Conservation (phyloP, 2,329 filamentous ascomycete species). For the Aspergillus quadricinctus region DNA sequence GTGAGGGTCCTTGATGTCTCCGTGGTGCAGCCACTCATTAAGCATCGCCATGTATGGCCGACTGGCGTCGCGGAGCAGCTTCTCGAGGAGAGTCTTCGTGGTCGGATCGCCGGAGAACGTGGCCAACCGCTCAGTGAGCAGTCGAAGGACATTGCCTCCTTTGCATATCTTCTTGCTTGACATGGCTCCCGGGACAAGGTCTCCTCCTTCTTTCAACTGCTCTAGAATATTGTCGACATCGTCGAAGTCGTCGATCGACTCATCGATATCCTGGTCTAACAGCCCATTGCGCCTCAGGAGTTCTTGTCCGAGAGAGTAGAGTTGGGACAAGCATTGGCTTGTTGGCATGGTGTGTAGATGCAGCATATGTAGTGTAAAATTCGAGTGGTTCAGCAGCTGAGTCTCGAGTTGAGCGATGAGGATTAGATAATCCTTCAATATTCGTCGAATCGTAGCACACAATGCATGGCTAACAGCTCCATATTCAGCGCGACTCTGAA, state of each 20-base stretch:
- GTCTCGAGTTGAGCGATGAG: constrained; percentile 91
- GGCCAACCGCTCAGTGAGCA: constrained; percentile 79
- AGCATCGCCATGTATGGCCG: constrained; percentile 96
- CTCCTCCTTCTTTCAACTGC: constrained; percentile 79
- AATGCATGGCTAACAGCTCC: constrained; percentile 93
- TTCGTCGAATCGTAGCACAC: constrained; percentile 87
- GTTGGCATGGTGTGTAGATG: constrained; percentile 89
- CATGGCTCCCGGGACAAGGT: constrained; percentile 72
- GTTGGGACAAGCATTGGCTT: constrained; percentile 82
- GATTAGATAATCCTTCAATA: constrained; percentile 88
- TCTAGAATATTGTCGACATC: constrained; percentile 93
- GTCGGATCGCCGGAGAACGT: constrained; percentile 92
- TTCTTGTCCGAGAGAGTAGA: constrained; percentile 84
- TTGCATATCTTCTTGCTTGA: constrained; percentile 90
- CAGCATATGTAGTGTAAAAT: constrained; percentile 88
- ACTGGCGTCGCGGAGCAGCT: constrained; percentile 79
- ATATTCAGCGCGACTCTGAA: constrained; percentile 88
- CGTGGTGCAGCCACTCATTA: constrained; percentile 97
- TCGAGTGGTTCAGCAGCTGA: constrained; percentile 81
- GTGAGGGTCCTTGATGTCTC: constrained; percentile 90
- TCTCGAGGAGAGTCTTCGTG: constrained; percentile 74
- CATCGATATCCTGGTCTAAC: constrained; percentile 67
- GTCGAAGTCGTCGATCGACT: constrained; percentile 69
- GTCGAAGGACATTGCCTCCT: constrained; percentile 86
- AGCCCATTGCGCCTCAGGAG: constrained; percentile 83